These are phyloP conservation scores for Penicillium thymicola DNA, from an alignment of 2,329 filamentous ascomycete genomes.

Conservation along the genomic window DNA sequence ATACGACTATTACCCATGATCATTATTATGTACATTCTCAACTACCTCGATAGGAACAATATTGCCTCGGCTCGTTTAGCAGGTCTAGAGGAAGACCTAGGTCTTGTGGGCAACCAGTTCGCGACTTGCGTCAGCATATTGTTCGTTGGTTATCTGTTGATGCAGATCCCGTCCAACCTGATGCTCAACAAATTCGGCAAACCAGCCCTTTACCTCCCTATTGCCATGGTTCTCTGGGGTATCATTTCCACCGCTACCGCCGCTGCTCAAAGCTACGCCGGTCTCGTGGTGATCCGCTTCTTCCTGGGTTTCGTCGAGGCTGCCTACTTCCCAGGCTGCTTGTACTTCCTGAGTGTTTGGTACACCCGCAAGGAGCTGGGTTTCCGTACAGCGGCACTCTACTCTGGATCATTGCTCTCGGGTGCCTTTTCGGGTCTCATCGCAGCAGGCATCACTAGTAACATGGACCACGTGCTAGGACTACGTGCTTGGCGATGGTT, in stretches of 20 bases:
- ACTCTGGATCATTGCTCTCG: slow-evolving; percentile 64
- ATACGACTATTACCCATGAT: slow-evolving; percentile 64
- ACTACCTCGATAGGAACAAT: slow-evolving; percentile 64
- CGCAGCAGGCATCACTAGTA: slow-evolving; percentile 62
- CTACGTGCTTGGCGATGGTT: slow-evolving; percentile 62
- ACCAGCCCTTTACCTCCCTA: slow-evolving; percentile 51
- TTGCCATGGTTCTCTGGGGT: slow-evolving; percentile 59
- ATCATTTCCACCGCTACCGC: slow-evolving; percentile 51
- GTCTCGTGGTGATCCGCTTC: slow-evolving; percentile 45
- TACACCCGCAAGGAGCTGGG: slow-evolving; percentile 29
- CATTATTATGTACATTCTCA: slow-evolving; percentile 73
- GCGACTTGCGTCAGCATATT: slow-evolving; percentile 42
- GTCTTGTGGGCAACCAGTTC: slow-evolving; percentile 17
- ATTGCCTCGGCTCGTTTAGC: slow-evolving; percentile 42
- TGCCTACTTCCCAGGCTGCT: slow-evolving; percentile 39
- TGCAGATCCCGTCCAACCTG: slow-evolving; percentile 55
- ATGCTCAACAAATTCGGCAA: slow-evolving; percentile 51
- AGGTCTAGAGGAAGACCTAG: slow-evolving; percentile 31
- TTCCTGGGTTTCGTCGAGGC: slow-evolving; percentile 44
- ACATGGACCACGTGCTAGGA: slow-evolving; percentile 57
- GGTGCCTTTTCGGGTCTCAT: slow-evolving; percentile 69
- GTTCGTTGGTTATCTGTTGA: slow-evolving; percentile 60
- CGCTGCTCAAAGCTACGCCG: slow-evolving; percentile 47
- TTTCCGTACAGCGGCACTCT: slow-evolving; percentile 48
- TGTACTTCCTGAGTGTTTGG: slow-evolving; percentile 35